Evolutionary conservation across 148 eudicot genomes (phyloP).

Genomic region (Rhododendron ferrugineum): DNA sequence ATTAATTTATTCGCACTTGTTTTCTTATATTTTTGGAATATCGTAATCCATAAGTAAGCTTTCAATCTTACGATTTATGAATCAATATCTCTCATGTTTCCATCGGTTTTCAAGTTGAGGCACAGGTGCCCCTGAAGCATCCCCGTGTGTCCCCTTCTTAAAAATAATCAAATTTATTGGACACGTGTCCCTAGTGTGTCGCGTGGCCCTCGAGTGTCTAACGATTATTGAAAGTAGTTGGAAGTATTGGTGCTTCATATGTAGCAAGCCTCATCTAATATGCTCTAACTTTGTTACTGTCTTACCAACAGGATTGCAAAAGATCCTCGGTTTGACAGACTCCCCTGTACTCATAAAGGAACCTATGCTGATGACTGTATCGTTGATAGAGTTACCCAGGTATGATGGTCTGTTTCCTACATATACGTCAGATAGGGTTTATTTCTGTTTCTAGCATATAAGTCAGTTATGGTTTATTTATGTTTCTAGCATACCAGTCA

Average conservation of each 20-base stretch:
- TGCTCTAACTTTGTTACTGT: neutral
- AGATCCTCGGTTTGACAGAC: constrained; percentile 94
- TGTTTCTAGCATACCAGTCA: neutral
- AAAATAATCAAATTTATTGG: too few relatives aligned
- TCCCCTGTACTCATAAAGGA: constrained; percentile 90
- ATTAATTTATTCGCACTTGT: too few relatives aligned
- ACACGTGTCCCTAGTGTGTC: too few relatives aligned
- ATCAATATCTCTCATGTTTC: too few relatives aligned
- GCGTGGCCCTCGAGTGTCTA: neutral
- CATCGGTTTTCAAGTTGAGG: too few relatives aligned
- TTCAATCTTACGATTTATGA: too few relatives aligned
- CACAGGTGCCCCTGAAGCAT: too few relatives aligned
- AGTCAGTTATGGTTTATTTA: neutral
- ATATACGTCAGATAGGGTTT: neutral
- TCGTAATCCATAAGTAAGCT: too few relatives aligned
- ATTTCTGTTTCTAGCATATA: neutral
- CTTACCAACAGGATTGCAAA: constrained; percentile 71
- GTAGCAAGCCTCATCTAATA: neutral
- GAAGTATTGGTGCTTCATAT: neutral
- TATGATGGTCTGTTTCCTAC: constrained; percentile 17
- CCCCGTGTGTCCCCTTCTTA: too few relatives aligned
- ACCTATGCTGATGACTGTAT: constrained; percentile 99
- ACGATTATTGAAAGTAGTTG: neutral
- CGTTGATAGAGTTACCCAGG: constrained; percentile 89
- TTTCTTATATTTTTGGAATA: too few relatives aligned